Conservation (phyloP, 2,329 filamentous ascomycete genomes). For the Harringtonia aguacate region DNA sequence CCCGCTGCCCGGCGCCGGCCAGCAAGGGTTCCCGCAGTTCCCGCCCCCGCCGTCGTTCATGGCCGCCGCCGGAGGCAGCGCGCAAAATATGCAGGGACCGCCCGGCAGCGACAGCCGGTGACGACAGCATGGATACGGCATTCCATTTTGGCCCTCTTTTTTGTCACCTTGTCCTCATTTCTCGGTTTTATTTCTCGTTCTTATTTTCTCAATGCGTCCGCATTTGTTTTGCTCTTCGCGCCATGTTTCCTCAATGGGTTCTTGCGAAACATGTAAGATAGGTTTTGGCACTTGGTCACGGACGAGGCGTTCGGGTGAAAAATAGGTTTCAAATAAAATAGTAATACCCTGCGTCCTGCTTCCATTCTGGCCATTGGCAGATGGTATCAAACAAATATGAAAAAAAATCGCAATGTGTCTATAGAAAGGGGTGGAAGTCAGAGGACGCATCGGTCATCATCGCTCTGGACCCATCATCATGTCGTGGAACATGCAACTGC, state of each 20-base stretch:
- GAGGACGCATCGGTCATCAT: too few relatives aligned
- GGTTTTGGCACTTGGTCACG: background rate
- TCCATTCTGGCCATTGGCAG: background rate
- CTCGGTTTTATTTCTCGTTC: too few relatives aligned
- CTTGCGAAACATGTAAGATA: too few relatives aligned
- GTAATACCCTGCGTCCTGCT: background rate
- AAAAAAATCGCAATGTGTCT: background rate
- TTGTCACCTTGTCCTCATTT: too few relatives aligned
- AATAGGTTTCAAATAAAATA: background rate
- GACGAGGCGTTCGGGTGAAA: too few relatives aligned
- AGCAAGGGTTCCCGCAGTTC: slow-evolving; percentile 25
- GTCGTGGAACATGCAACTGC: background rate
- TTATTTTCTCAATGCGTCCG: too few relatives aligned
- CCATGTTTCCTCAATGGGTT: too few relatives aligned
- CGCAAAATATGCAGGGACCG: slow-evolving; percentile 28
- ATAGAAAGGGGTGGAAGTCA: too few relatives aligned
- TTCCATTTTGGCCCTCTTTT: background rate
- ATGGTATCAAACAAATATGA: slow-evolving; percentile 3
- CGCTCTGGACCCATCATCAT: too few relatives aligned
- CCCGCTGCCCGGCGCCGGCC: slow-evolving; percentile 16
- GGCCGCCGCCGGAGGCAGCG: slow-evolving; percentile 23
- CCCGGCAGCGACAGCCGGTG: slow-evolving; percentile 22
- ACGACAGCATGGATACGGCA: background rate
- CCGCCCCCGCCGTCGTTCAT: slow-evolving; percentile 22
- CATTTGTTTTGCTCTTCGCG: too few relatives aligned